A percentile compares a stretch with the other conserved stretches of the same genome.
These are phyloP conservation scores for Phoma sp. DNA, from an alignment of 2,329 filamentous ascomycete species.

Conservation along the genomic window DNA sequence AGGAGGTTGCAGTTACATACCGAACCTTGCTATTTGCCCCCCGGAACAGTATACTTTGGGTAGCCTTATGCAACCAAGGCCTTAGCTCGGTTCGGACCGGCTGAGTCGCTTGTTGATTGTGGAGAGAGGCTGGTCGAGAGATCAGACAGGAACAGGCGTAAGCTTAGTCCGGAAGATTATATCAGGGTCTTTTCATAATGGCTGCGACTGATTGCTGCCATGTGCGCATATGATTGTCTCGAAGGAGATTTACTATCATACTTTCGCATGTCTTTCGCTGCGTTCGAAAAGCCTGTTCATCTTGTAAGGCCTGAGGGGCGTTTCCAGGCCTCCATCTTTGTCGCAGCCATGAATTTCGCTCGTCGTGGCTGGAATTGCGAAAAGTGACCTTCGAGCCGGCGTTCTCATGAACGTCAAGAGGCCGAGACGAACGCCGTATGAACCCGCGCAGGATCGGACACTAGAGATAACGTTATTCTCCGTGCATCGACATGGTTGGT, in stretches of 20 bases:
- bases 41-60: not conserved
- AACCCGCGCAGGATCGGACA: not conserved
- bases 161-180: not conserved
- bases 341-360: constrained; percentile 4
- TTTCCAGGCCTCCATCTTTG: not conserved
- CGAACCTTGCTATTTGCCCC: constrained; percentile 1
- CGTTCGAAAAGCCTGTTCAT: too few relatives aligned
- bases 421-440: not conserved
- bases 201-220: too few relatives aligned
- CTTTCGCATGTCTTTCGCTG: too few relatives aligned
- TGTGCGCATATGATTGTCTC: too few relatives aligned
- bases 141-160: not conserved
- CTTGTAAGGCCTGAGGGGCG: too few relatives aligned
- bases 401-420: not conserved
- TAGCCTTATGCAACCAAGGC: not conserved
- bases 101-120: not conserved
- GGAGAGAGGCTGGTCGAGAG: not conserved
- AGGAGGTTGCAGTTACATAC: not conserved
- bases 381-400: constrained; percentile 1
- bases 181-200: too few relatives aligned
- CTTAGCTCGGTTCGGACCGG: constrained; percentile 7
- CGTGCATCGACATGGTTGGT: not conserved
- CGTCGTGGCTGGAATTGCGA: constrained; percentile 3
- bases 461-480: not conserved
- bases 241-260: too few relatives aligned